Evolutionary conservation across 2,329 filamentous ascomycete species (phyloP), one percentile per base, ranked within the genome.

Genomic region (Botrytis medusae): DNA sequence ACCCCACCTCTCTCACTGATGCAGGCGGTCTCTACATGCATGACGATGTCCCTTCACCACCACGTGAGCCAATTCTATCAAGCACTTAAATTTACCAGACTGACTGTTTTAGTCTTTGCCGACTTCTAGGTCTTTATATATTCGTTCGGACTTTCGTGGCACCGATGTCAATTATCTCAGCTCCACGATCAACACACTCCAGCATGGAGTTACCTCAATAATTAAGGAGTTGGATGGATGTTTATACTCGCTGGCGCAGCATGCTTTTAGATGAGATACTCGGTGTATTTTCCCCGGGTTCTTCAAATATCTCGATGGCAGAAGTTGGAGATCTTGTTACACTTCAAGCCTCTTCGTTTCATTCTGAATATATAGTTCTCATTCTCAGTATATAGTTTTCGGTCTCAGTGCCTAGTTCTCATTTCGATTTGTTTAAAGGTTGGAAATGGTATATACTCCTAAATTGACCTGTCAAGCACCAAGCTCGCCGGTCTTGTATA

Each of bases 401-500:
- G 3, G 42, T 51, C 44, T 51, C 29, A 48, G 63, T 69, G 57
- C 3, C 57, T 57, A n/a, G 14, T 40, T 67, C 16, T 67, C 46
- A 67, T 51, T 51, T 51, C 32, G 29, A 25, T 69, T 57, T 57
- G 65, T 32, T 42, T 20, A 57, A 32, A 57, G 32, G 40, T 32
- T 32, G 48, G 25, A 57, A 16, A 51, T 57, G 65, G 29, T 44
- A 57, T 20, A 69, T 69, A 57, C 48, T 42, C 5, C 40, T 2
- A 57, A n/a, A 14, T 32, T 20, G 37, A 25, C 34, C n/a, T 57
- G n/a, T 37, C 57, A 32, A 42, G 65, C 65, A 57, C 44, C n/a
- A 68, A 68, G 65, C 37, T 68, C 29, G n/a, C 48, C 4, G 48
- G 48, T 57, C 64, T 42, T 54, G 6, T 40, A 57, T 57, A 57